Base-by-base conservation (phyloP, 371 early-diverging fungal genomes). In the Actinomortierella wolfii region DNA sequence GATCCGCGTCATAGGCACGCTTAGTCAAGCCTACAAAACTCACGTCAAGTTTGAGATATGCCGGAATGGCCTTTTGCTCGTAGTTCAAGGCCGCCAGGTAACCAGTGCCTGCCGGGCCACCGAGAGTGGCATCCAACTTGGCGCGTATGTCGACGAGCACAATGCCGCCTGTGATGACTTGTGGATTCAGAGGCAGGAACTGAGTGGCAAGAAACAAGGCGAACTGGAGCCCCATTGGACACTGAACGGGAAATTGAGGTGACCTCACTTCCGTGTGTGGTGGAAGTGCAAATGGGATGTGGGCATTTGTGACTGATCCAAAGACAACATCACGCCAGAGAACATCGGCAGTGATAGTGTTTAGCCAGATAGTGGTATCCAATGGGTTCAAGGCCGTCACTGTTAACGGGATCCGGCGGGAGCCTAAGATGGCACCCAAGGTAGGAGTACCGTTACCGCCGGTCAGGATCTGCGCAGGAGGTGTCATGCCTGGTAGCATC, bases 191-290 rank as follows among this genome's bases (percentile, higher is more conserved):
- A 20, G 53, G 53, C 21, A 52, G 21, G 53, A 52, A 52, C 34
- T 52, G 53, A 11, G 53, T 52, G 41, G 40, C 34, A 34, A 52
- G 21, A 23, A 52, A 52, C 39, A 52, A 40, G 4, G 53, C 53
- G 21, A 52, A 52, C 13, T 52, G 34, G 51, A 26, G 40, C 20
- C 53, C 53, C 34, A 11, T 17, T 3, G 53, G 53, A 39, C 42
- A 52, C 40, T 29, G 53, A 4, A 52, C 39, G 21, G 9, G 8
- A 15, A 52, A 20, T 8, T 29, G 20, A n/a, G 53, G 53, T 18
- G 53, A 52, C 2, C 13, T 34, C 1, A 40, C 40, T 1, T 17
- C 23, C 11, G 40, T 14, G 21, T 52, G 29, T 34, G 53, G 53
- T 20, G 3, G 29, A 13, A 41, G 39, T 40, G n/a, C 40, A 21